A percentile compares a stretch with the other conserved stretches of the same genome.
These are phyloP conservation scores for Cyphellophora attinorum DNA, from an alignment of 2,329 filamentous ascomycete genomes.

Conservation along the genomic window DNA sequence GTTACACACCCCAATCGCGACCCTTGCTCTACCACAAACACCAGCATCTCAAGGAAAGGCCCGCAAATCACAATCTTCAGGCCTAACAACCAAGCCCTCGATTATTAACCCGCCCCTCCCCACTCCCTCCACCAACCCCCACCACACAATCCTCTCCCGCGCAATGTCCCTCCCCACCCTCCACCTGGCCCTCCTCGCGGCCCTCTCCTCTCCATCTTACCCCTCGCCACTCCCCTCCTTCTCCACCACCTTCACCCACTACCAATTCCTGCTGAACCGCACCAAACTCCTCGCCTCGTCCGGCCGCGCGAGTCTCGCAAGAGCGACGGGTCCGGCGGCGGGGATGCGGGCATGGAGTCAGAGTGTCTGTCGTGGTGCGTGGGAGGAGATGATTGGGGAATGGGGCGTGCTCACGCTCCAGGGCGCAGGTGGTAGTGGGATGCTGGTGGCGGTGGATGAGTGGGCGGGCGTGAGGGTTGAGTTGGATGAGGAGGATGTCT, in stretches of 20 bases:
- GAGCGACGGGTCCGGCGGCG: neutral
- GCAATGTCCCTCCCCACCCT: neutral
- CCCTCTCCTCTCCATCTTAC: neutral
- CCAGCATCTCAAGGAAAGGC: neutral
- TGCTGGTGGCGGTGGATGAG: neutral
- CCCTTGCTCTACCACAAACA: constrained; percentile 22
- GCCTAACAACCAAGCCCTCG: no score
- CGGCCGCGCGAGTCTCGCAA: neutral
- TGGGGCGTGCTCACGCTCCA: neutral
- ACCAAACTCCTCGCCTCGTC: neutral
- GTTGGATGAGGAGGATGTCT: neutral
- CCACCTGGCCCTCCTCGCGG: neutral
- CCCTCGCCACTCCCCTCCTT: neutral
- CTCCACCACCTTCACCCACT: neutral
- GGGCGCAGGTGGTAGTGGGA: neutral
- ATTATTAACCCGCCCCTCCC: no score
- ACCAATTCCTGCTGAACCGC: neutral
- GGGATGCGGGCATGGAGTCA: neutral
- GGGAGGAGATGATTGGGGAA: neutral
- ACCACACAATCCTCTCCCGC: neutral
- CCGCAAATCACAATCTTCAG: neutral
- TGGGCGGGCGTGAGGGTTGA: neutral
- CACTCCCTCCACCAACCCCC: neutral
- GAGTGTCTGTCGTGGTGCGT: neutral
- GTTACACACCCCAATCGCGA: constrained; percentile 29